These are phyloP conservation scores for Talaromyces sp. DNA, from an alignment of 2,329 filamentous ascomycete species.

Conservation along the genomic window DNA sequence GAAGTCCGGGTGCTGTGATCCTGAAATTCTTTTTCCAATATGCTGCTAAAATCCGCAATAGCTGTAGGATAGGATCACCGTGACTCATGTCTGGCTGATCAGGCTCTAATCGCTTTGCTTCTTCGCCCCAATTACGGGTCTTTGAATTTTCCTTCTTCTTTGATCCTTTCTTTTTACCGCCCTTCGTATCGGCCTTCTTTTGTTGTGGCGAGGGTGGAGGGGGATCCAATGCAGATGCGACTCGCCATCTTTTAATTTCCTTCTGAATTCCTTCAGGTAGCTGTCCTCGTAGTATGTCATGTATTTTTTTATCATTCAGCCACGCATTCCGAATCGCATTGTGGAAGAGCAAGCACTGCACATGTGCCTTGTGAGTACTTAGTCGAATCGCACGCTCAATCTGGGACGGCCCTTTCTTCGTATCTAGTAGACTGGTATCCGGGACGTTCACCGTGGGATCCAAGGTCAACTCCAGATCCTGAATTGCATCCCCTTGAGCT, in stretches of 20 bases:
- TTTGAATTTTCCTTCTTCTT: slow-evolving; percentile 36
- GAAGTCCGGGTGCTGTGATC: slow-evolving; percentile 70
- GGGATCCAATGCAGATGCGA: slow-evolving; percentile 60
- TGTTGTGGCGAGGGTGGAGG: slow-evolving; percentile 31
- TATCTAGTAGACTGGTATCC: slow-evolving; percentile 57
- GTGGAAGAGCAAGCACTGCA: slow-evolving; percentile 82
- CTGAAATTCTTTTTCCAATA: slow-evolving; percentile 88
- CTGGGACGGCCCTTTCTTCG: slow-evolving; percentile 82
- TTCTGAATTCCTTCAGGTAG: slow-evolving; percentile 65
- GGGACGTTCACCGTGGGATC: slow-evolving; percentile 49
- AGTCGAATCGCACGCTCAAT: slow-evolving; percentile 74
- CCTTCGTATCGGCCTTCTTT: slow-evolving; percentile 39
- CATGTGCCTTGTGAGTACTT: slow-evolving; percentile 82
- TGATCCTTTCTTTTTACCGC: slow-evolving; percentile 5
- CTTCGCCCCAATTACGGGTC: slow-evolving; percentile 67
- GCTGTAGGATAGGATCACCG: slow-evolving; percentile 73
- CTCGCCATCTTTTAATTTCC: slow-evolving; percentile 70
- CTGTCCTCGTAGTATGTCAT: slow-evolving; percentile 71
- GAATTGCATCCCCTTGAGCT: background rate
- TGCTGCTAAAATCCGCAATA: slow-evolving; percentile 71
- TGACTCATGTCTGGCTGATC: slow-evolving; percentile 73
- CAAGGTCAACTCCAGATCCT: slow-evolving; percentile 72
- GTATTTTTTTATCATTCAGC: slow-evolving; percentile 72
- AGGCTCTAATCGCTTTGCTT: slow-evolving; percentile 65
- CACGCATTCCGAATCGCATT: slow-evolving; percentile 83